Conservation (phyloP, 1,284 basidiomycete genomes). For the Ustilago vetiveriae region DNA sequence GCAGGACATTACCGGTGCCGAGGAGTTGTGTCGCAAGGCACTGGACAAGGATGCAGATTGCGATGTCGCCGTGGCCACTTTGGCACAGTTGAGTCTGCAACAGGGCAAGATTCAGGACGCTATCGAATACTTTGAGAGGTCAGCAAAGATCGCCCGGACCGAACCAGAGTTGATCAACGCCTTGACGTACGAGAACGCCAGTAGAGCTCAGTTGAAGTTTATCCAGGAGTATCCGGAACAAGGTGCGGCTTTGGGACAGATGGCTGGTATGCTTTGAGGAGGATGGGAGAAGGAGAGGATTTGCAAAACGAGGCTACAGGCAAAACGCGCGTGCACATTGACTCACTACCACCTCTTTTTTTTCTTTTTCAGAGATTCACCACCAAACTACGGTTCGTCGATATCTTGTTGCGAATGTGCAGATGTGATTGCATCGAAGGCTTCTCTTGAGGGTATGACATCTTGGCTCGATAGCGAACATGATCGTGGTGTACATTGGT, state of each 20-base stretch:
- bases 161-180: conserved; percentile 90
- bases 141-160: conserved; percentile 85
- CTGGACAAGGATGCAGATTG: conserved; percentile 85
- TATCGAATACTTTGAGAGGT: conserved; percentile 85
- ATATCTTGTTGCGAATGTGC: too few relatives aligned
- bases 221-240: conserved; percentile 65
- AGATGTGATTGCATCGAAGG: too few relatives aligned
- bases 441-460: too few relatives aligned
- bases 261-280: conserved; percentile 55
- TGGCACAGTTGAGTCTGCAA: conserved; percentile 92
- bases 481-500: too few relatives aligned
- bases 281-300: too few relatives aligned
- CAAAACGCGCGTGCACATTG: too few relatives aligned
- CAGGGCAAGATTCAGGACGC: conserved; percentile 89
- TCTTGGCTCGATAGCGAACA: too few relatives aligned
- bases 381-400: too few relatives aligned
- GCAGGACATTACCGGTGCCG: conserved; percentile 84
- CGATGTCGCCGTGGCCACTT: conserved; percentile 93
- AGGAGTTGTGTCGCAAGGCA: conserved; percentile 86
- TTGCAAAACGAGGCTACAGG: too few relatives aligned
- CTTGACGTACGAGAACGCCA: conserved; percentile 80
- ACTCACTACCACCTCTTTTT: too few relatives aligned
- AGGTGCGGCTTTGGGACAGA: conserved; percentile 57
- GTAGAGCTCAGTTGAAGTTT: conserved; percentile 61
- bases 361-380: too few relatives aligned